Percentiles rank a stretch among this genome's conserved stretches.
These are phyloP conservation scores for Juncus inflexus DNA, from an alignment of 176 grass and related monocot species.

Conservation along the genomic window DNA sequence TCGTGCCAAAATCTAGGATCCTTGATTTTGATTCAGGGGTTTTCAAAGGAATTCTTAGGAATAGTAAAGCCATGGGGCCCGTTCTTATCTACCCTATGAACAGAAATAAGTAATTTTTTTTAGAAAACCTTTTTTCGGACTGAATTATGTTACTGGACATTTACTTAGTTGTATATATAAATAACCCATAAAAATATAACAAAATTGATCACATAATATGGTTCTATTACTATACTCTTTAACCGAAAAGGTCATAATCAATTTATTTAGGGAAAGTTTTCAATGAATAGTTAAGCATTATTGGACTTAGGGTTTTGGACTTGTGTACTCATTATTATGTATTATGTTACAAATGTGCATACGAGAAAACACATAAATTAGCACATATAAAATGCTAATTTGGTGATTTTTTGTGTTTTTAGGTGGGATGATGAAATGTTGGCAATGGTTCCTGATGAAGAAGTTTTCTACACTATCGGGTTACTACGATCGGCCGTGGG, in stretches of 20 bases:
- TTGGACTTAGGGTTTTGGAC: neutral
- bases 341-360: no score
- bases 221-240: no score
- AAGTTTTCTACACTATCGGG: slow-evolving; percentile 66
- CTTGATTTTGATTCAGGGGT: slow-evolving; percentile 52
- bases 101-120: slow-evolving; percentile 40
- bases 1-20: slow-evolving; percentile 54
- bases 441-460: slow-evolving; percentile 40
- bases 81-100: slow-evolving; percentile 75
- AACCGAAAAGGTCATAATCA: no score
- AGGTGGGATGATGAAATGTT: slow-evolving; percentile 53
- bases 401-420: neutral
- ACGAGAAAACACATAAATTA: neutral
- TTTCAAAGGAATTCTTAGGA: slow-evolving; percentile 48
- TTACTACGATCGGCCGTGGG: slow-evolving; percentile 38
- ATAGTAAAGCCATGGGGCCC: slow-evolving; percentile 28
- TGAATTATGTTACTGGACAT: no score
- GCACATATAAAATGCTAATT: neutral
- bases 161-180: no score
- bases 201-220: neutral
- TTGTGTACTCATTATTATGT: neutral
- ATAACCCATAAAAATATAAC: neutral
- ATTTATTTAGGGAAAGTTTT: no score
- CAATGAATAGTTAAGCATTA: neutral
- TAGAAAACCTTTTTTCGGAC: no score